Evolutionary conservation across 2,329 filamentous ascomycete species (phyloP).

Genomic region (Alternaria sp.): DNA sequence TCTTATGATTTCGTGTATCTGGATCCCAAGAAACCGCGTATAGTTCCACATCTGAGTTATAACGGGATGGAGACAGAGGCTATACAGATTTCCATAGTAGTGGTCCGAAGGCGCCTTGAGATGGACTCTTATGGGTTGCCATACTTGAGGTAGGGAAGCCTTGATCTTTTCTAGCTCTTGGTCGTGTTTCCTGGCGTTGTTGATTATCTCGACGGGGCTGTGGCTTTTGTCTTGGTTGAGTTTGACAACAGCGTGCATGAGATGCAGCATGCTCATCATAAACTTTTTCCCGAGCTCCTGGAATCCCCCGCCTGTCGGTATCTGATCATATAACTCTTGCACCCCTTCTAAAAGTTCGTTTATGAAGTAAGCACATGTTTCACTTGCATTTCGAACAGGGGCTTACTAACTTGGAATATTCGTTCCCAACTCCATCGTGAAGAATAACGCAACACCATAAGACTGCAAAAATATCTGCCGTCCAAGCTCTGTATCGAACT

Average conservation of each 20-base stretch:
- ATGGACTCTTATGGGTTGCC: constrained; percentile 33
- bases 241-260: constrained; percentile 34
- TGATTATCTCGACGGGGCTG: constrained; percentile 27
- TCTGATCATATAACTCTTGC: constrained; percentile 31
- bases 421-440: constrained; percentile 30
- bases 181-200: constrained; percentile 26
- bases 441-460: constrained; percentile 36
- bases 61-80: constrained; percentile 44
- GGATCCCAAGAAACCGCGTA: constrained; percentile 33
- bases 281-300: constrained; percentile 17
- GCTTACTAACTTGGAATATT: constrained; percentile 1
- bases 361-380: neutral
- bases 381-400: neutral
- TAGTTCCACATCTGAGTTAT: constrained; percentile 46
- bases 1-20: constrained; percentile 35
- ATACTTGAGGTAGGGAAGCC: constrained; percentile 32
- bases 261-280: constrained; percentile 33
- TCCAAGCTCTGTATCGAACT: constrained; percentile 31
- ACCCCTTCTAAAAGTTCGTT: constrained; percentile 27
- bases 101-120: constrained; percentile 25
- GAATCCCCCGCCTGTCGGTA: constrained; percentile 5
- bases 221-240: constrained; percentile 28
- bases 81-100: constrained; percentile 34
- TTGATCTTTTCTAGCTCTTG: constrained; percentile 34
- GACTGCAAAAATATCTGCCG: constrained; percentile 43